phyloP scores from a whole-genome alignment of 768 basidiomycete genomes.

The Cyclocybe aegerita region DNA sequence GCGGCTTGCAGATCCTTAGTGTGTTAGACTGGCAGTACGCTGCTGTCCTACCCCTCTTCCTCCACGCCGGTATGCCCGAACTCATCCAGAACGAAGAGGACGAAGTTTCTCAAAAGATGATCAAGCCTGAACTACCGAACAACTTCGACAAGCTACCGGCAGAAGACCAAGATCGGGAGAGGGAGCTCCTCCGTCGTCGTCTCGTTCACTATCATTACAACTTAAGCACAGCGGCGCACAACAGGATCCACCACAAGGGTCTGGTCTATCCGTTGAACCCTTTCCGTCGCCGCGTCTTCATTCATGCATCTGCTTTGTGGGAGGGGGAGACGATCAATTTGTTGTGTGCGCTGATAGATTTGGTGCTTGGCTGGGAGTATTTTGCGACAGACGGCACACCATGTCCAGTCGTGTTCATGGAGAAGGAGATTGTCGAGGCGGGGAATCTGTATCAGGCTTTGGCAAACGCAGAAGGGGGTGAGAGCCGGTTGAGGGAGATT shows the following conservation, averaged over 20 bases:
- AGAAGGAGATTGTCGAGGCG: conserved; percentile 23
- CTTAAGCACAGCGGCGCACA: no score
- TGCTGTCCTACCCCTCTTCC: conserved; percentile 50
- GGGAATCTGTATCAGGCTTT: conserved; percentile 21
- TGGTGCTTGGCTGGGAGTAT: conserved; percentile 21
- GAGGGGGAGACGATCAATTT: conserved; percentile 33
- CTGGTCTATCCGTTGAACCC: conserved; percentile 17
- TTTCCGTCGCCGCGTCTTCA: conserved; percentile 27
- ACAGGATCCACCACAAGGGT: conserved; percentile 25
- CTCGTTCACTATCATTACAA: no score
- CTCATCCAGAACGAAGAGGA: conserved; percentile 50
- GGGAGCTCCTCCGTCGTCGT: no score
- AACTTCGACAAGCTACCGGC: no score
- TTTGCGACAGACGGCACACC: conserved; percentile 21
- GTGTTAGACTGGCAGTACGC: conserved; percentile 57
- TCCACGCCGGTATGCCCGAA: conserved; percentile 44
- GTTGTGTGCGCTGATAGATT: conserved; percentile 25
- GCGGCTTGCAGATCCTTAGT: conserved; percentile 34
- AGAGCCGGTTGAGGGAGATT: conserved; percentile 13
- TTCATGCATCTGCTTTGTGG: conserved; percentile 26
- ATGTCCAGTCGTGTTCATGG: conserved; percentile 30
- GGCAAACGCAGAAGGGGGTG: conserved; percentile 14
- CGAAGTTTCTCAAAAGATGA: no score
- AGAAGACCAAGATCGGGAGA: no score
- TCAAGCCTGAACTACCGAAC: no score